Conservation (phyloP, 164 flowering plant species). For the Piper betle region DNA sequence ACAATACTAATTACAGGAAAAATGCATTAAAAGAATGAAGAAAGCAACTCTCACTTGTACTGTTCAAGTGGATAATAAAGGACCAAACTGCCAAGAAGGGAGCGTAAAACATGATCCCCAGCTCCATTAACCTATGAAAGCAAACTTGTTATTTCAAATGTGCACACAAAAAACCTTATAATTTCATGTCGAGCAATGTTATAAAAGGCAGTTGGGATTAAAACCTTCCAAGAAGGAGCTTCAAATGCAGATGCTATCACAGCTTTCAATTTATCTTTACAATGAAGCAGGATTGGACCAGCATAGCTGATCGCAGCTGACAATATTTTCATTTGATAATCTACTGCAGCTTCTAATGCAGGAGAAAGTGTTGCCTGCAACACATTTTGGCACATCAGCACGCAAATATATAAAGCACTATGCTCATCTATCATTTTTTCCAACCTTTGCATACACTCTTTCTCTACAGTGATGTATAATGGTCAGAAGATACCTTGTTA, state of each 20-base stretch:
- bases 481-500: conserved; percentile 37
- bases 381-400: background rate
- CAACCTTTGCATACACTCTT: background rate
- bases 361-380: conserved; percentile 76
- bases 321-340: conserved; percentile 73
- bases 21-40: background rate
- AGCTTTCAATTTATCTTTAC: conserved; percentile 64
- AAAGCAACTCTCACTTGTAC: conserved; percentile 44
- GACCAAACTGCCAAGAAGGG: conserved; percentile 82
- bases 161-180: background rate
- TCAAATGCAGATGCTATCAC: conserved; percentile 67
- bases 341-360: conserved; percentile 83
- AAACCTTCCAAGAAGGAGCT: conserved; percentile 97
- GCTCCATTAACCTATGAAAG: conserved; percentile 75
- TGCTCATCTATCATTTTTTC: background rate
- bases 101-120: conserved; percentile 84
- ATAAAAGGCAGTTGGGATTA: background rate
- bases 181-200: background rate
- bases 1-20: background rate
- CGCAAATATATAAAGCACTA: background rate
- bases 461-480: background rate
- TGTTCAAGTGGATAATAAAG: conserved; percentile 88
- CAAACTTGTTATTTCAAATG: background rate
- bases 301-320: conserved; percentile 89
- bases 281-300: conserved; percentile 63